Evolutionary conservation across 2,329 filamentous ascomycete genomes (phyloP), one percentile per base, ranked within the genome.

Genomic region (Talaromyces marneffei): DNA sequence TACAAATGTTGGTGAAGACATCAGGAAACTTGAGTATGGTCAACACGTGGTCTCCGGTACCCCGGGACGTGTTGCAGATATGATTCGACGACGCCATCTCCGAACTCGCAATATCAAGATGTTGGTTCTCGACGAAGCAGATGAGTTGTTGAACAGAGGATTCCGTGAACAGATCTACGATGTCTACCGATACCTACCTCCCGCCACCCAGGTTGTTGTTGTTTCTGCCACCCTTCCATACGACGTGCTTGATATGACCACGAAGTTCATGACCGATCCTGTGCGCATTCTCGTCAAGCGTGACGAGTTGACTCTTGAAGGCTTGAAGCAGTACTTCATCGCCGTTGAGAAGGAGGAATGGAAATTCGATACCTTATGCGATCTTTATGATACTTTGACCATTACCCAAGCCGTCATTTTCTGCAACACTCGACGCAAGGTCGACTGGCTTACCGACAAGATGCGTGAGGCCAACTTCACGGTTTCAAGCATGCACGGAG

Each of bases 361-460:
- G 94, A 99, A 99, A 78, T 96, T 99, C 69, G 94, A 99, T 75
- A 99, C 94, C 2, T 87, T 99, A 4, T 97, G 92, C 77, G 94
- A 99, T 79, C 87, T 99, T 62, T 99, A 99, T 83, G 94, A 99
- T 75, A 97, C 94, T 12, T 85, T 99, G 48, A 99, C 94, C 60
- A 97, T 99, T 73, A 97, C 94, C 16, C 94, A 97, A 80, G 94
- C 94, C 50, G 94, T 99, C 75, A 99, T 99, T 75, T 99, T 99
- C 83, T 99, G 94, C 84, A 99, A 99, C 79, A 99, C 94, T 6
- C 88, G 94, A 67, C 87, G 94, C 77, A 99, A 99, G 89, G 94
- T 99, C 58, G 94, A 99, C 77, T 99, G 94, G 94, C 81, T 99
- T 63, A 97, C 94, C 4, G 94, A 99, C 80, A 99, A 99, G 83